These are phyloP conservation scores for Capsicum rhomboideum DNA, from an alignment of 257 asterid genomes.

Conservation along the genomic window DNA sequence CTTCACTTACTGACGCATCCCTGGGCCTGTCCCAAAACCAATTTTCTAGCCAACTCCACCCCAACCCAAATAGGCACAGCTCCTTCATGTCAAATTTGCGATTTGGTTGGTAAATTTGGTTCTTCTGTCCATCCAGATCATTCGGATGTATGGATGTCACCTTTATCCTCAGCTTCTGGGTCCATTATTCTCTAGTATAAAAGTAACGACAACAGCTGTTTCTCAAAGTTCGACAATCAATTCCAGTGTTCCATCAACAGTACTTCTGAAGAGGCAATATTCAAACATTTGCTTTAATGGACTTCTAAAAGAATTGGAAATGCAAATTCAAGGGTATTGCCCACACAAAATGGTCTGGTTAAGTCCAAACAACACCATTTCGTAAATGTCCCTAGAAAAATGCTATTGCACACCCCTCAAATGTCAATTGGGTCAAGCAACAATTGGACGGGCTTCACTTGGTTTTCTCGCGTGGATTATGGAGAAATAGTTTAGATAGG, in stretches of 20 bases:
- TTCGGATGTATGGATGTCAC: background rate
- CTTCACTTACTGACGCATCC: background rate
- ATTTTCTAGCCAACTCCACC: background rate
- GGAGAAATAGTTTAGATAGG: background rate
- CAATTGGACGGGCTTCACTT: background rate
- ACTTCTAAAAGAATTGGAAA: background rate
- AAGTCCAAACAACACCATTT: background rate
- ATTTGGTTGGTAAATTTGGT: background rate
- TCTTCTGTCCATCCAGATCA: background rate
- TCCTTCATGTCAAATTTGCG: background rate
- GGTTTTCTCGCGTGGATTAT: background rate
- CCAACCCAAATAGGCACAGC: background rate
- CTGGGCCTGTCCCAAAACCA: background rate
- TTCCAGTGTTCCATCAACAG: background rate
- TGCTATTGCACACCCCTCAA: background rate
- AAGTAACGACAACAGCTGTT: background rate
- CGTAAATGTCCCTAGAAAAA: background rate
- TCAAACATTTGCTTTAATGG: background rate
- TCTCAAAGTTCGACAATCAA: background rate
- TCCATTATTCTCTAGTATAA: background rate
- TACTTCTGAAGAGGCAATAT: background rate
- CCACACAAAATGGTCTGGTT: background rate
- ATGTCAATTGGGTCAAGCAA: background rate
- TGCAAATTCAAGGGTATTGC: background rate
- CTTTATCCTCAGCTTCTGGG: background rate